Evolutionary conservation across 257 asterid species (phyloP), one percentile per base, ranked within the genome.

Genomic region (Sherardia arvensis): DNA sequence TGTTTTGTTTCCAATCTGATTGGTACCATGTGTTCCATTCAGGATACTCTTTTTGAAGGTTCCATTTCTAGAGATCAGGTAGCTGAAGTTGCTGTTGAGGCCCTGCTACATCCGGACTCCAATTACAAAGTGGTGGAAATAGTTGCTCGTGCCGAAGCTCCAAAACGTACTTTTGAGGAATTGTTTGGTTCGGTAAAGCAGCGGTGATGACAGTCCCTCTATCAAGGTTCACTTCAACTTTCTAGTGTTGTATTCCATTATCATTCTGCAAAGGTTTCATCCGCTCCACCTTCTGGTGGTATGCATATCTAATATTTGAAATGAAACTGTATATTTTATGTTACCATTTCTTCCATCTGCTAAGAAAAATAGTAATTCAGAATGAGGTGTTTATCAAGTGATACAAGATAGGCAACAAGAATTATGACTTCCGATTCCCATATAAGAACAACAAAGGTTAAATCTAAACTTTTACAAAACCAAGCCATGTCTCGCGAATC

Each of bases 21-120:
- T 10, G 18, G 32, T 18, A 8, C n/a, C 36, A 22, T 34, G 5
- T 28, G 4, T 54, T 43, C n/a, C n/a, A n/a, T n/a, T 8, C 65
- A 92, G 99, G 99, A 92, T 74, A 92, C 94, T 0, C 90, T 92
- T 34, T 92, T 26, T 59, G 90, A 59, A 65, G 99, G 97, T 33
- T 81, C 97, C 18, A 92, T 89, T 72, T 85, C 99, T 0, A 84
- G 99, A 71, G 99, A 87, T 69, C 97, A 85, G 73, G 99, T 89
- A 26, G 97, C 99, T 20, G 90, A 89, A 74, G 96, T 85, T 74
- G 91, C 97, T 49, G 99, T 81, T 0, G 94, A 85, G 81, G 97
- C 99, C 23, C 76, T 92, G 81, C 79, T 79, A 49, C 83, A 68
- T 65, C 83, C 87, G 1, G 95, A 84, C 70, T 81, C 99, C 48